Evolutionary conservation across 192 early-diverging fungal species (phyloP).

Genomic region (Podila epigama): DNA sequence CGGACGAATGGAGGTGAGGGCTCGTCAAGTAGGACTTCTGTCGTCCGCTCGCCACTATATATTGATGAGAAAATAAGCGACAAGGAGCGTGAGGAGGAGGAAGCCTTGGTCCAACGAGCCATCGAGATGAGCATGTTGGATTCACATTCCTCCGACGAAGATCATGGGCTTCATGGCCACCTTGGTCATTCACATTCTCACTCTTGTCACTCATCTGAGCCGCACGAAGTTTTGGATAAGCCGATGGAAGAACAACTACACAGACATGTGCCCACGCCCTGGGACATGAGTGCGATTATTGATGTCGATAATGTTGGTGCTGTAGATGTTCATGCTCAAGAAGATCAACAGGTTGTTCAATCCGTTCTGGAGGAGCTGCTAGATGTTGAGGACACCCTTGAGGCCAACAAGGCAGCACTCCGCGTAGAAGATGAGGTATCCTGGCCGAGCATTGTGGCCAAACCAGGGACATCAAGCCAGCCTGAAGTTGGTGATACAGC

Average conservation of each 20-base stretch:
- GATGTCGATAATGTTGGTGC: constrained; percentile 13
- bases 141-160: not conserved
- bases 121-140: constrained; percentile 43
- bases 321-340: not conserved
- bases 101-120: constrained; percentile 33
- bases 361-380: constrained; percentile 26
- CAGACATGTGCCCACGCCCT: not conserved
- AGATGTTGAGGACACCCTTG: not conserved
- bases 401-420: not conserved
- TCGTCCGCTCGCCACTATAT: not conserved
- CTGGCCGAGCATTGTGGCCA: constrained; percentile 19
- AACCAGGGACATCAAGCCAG: not conserved
- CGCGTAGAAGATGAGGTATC: not conserved
- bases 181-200: not conserved
- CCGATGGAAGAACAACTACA: not conserved
- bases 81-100: constrained; percentile 36
- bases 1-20: constrained; percentile 12
- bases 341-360: constrained; percentile 28
- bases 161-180: not conserved
- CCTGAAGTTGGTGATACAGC: not conserved
- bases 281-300: constrained; percentile 23
- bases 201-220: not conserved
- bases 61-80: constrained; percentile 6
- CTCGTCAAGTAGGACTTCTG: not conserved
- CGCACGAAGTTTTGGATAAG: not conserved